Percentiles rank a stretch among this genome's conserved stretches.
These are phyloP conservation scores for Aureobasidium sp. DNA, from an alignment of 2,329 filamentous ascomycete species.

Conservation along the genomic window DNA sequence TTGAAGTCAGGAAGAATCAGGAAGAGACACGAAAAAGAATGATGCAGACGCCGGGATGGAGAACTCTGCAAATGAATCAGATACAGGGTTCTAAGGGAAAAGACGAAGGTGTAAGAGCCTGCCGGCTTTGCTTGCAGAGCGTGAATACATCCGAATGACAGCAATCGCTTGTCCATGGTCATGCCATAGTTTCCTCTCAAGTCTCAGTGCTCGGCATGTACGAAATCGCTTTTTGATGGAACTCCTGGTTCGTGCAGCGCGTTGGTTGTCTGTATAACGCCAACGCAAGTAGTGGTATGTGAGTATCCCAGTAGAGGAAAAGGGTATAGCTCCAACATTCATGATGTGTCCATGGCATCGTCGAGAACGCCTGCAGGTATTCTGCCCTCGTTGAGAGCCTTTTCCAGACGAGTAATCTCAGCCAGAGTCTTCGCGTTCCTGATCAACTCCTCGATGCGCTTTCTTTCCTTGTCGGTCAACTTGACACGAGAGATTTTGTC, in stretches of 20 bases:
- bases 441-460: slow-evolving; percentile 78
- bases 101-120: background rate
- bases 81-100: background rate
- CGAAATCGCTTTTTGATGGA: background rate
- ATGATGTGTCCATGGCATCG: slow-evolving; percentile 30
- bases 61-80: background rate
- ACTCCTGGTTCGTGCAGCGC: background rate
- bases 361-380: slow-evolving; percentile 50
- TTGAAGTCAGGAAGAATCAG: background rate
- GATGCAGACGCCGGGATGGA: background rate
- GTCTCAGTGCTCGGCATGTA: background rate
- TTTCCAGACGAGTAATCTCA: slow-evolving; percentile 85
- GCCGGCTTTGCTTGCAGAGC: background rate
- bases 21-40: background rate
- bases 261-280: background rate
- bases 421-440: slow-evolving; percentile 80
- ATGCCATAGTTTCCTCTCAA: background rate
- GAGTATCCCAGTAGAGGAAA: background rate
- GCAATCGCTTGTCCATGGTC: background rate
- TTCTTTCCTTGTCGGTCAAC: slow-evolving; percentile 81
- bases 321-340: slow-evolving; percentile 16
- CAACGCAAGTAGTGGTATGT: background rate
- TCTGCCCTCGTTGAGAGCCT: slow-evolving; percentile 81
- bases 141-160: background rate
- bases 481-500: slow-evolving; percentile 31